These are phyloP conservation scores for Sugiyamaella boreocaroliniensis DNA, from an alignment of 805 yeast species.

Conservation along the genomic window DNA sequence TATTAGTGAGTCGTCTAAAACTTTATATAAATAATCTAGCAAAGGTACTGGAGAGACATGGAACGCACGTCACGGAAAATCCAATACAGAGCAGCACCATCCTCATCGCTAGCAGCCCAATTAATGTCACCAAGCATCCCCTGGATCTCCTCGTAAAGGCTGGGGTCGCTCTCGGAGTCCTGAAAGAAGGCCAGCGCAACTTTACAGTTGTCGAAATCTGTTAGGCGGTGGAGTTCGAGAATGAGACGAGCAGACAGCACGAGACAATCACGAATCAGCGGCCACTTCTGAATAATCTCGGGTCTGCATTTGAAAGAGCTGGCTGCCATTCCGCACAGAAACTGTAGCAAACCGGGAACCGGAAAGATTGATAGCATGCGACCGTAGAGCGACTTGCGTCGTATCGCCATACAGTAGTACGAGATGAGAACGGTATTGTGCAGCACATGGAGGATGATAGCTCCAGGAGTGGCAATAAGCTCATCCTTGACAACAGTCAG, in stretches of 20 bases:
- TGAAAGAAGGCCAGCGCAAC: constrained; percentile 10
- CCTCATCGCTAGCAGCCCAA: constrained; percentile 14
- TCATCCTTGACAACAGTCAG: constrained; percentile 17
- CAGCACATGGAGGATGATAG: constrained; percentile 13
- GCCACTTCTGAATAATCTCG: constrained; percentile 11
- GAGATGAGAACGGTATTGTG: constrained; percentile 13
- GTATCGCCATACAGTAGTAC: constrained; percentile 10
- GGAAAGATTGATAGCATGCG: constrained; percentile 10
- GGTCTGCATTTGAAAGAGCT: constrained; percentile 12
- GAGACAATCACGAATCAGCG: constrained; percentile 7
- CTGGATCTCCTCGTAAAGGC: constrained; percentile 7
- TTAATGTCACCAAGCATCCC: constrained; percentile 7
- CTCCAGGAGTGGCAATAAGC: constrained; percentile 14
- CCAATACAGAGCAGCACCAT: constrained; percentile 16
- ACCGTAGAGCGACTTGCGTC: constrained; percentile 5
- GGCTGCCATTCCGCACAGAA: constrained; percentile 16
- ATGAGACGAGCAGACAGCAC: constrained; percentile 11
- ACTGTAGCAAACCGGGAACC: constrained; percentile 16
- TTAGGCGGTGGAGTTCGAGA: constrained; percentile 6
- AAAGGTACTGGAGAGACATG: constrained; percentile 10
- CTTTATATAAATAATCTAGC: neutral
- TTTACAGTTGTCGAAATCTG: constrained; percentile 14
- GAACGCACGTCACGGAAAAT: constrained; percentile 13
- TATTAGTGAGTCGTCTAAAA: neutral
- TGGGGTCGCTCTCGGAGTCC: constrained; percentile 11